A percentile compares a stretch with the other conserved stretches of the same genome.
phyloP scores from a whole-genome alignment of 306 rosid species.

The Fragaria ananassa region DNA sequence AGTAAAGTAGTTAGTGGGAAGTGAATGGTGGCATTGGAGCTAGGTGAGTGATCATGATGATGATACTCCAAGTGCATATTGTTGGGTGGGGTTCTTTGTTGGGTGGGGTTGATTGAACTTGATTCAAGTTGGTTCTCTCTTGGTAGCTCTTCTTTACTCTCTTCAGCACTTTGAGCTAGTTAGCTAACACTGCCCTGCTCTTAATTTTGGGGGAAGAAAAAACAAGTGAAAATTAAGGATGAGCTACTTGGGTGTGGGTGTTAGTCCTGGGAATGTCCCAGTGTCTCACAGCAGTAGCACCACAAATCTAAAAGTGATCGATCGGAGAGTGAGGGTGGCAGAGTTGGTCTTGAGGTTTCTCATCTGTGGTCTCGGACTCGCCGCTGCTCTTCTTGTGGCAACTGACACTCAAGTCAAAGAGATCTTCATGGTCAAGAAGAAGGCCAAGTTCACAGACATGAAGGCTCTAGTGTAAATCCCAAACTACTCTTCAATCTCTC shows the following conservation, averaged over 20 bases:
- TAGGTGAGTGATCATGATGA: conserved; percentile 5
- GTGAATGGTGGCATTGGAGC: background rate
- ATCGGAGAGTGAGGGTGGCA: conserved; percentile 52
- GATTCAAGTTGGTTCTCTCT: background rate
- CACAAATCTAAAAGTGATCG: conserved; percentile 47
- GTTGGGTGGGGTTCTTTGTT: background rate
- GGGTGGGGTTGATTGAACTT: background rate
- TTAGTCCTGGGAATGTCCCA: conserved; percentile 77
- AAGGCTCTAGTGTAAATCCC: conserved; percentile 69
- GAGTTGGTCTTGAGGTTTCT: conserved; percentile 71
- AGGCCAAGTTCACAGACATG: conserved; percentile 75
- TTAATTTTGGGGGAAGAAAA: conserved; percentile 11
- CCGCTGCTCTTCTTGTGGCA: conserved; percentile 69
- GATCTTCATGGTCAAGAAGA: conserved; percentile 64
- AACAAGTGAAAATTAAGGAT: conserved; percentile 20
- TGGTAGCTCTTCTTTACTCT: background rate
- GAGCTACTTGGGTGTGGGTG: conserved; percentile 75
- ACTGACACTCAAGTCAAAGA: conserved; percentile 73
- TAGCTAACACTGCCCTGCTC: background rate
- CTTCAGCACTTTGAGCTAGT: background rate
- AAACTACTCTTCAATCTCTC: conserved; percentile 12
- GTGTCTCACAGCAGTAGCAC: conserved; percentile 36
- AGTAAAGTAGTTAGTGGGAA: background rate
- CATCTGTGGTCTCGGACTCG: conserved; percentile 56
- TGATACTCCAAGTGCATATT: background rate